phyloP scores from a whole-genome alignment of 116 monocot genomes.

The Trichopus zeylanicus region DNA sequence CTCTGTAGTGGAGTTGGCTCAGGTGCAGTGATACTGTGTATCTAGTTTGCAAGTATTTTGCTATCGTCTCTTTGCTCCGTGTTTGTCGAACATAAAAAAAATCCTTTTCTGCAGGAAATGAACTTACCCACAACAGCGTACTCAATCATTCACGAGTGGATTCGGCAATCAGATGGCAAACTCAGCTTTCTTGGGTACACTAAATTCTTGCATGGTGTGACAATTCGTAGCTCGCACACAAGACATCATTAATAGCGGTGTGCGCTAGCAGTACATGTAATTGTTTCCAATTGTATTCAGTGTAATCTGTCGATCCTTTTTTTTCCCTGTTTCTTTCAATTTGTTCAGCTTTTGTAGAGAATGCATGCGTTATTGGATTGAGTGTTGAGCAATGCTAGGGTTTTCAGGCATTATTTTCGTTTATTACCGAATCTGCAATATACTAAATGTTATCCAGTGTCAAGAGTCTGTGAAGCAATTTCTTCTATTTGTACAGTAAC shows the following conservation, averaged over 20 bases:
- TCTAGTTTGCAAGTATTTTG: neutral
- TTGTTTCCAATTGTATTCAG: conserved; percentile 9
- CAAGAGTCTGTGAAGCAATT: no score
- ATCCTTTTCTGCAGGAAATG: conserved; percentile 49
- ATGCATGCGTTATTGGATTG: conserved; percentile 1
- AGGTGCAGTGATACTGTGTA: conserved; percentile 21
- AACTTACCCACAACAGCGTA: conserved; percentile 50
- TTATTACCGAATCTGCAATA: no score
- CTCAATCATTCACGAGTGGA: conserved; percentile 66
- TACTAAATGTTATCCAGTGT: no score
- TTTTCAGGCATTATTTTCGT: no score
- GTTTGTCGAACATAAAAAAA: neutral
- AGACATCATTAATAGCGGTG: conserved; percentile 30
- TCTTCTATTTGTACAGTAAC: no score
- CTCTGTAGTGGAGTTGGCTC: conserved; percentile 57
- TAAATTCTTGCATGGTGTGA: conserved; percentile 94
- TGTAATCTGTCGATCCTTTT: neutral
- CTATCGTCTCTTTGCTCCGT: neutral
- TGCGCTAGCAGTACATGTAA: conserved; percentile 4
- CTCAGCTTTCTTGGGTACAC: conserved; percentile 83
- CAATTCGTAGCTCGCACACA: conserved; percentile 49
- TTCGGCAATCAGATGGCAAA: conserved; percentile 73
- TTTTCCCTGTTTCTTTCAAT: neutral
- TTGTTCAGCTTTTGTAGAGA: neutral
- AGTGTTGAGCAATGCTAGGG: no score